These are phyloP conservation scores for Aspergillus vadensis DNA, from an alignment of 2,329 filamentous ascomycete species.

Conservation along the genomic window DNA sequence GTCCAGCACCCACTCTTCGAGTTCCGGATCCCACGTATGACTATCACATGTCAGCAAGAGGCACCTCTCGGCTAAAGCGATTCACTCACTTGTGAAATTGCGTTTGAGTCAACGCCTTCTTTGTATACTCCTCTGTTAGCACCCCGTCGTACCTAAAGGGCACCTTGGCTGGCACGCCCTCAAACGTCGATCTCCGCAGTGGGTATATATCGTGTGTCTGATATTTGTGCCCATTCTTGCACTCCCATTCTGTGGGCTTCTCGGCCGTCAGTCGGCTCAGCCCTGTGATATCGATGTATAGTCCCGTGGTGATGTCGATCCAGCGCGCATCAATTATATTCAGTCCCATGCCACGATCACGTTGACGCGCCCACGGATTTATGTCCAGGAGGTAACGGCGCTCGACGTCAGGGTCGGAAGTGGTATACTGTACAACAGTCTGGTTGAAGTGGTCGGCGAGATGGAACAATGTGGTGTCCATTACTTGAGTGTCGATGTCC, in stretches of 20 bases:
- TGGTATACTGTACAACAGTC: slow-evolving; percentile 57
- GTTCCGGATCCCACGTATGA: slow-evolving; percentile 40
- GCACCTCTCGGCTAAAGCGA: neutral
- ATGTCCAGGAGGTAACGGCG: slow-evolving; percentile 72
- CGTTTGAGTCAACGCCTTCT: slow-evolving; percentile 36
- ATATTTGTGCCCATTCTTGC: slow-evolving; percentile 79
- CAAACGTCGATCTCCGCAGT: slow-evolving; percentile 71
- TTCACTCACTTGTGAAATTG: slow-evolving; percentile 41
- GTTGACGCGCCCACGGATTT: slow-evolving; percentile 68
- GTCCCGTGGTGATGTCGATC: slow-evolving; percentile 74
- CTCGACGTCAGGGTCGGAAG: slow-evolving; percentile 43
- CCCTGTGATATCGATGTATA: slow-evolving; percentile 83
- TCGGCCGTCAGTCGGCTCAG: slow-evolving; percentile 67
- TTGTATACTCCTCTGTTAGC: slow-evolving; percentile 43
- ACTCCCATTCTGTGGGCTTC: slow-evolving; percentile 69
- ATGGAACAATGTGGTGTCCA: slow-evolving; percentile 64
- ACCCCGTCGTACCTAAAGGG: slow-evolving; percentile 54
- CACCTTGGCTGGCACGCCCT: slow-evolving; percentile 69
- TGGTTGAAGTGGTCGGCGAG: slow-evolving; percentile 69
- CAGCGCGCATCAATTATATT: slow-evolving; percentile 85
- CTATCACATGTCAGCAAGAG: slow-evolving; percentile 28
- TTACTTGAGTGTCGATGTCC: slow-evolving; percentile 81
- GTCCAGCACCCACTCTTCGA: slow-evolving; percentile 39
- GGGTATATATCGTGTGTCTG: slow-evolving; percentile 72
- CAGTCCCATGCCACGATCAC: slow-evolving; percentile 64